These are phyloP conservation scores for Colletotrichum cordylinicola DNA, from an alignment of 2,329 filamentous ascomycete genomes.

Conservation along the genomic window DNA sequence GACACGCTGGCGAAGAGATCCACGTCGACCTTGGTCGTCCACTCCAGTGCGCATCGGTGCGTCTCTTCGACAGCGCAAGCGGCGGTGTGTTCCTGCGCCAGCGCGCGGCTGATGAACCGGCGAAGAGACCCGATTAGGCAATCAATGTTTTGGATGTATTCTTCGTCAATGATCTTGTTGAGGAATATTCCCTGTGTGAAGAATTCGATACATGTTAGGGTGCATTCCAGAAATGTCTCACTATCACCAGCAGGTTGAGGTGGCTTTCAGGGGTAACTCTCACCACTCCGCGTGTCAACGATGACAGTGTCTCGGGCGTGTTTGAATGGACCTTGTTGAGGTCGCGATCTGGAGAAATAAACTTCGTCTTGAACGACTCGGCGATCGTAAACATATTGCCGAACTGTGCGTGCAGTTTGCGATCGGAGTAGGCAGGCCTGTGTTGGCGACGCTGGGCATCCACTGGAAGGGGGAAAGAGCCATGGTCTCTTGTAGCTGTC, in stretches of 20 bases:
- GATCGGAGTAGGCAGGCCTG: conserved; percentile 10
- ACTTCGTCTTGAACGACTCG: background rate
- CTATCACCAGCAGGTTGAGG: background rate
- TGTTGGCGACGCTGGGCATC: background rate
- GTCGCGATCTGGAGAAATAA: background rate
- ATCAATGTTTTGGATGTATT: conserved; percentile 18
- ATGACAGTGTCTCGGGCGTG: conserved; percentile 20
- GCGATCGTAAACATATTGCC: conserved; percentile 16
- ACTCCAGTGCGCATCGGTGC: conserved; percentile 16
- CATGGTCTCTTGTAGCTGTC: conserved; percentile 19
- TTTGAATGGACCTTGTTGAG: conserved; percentile 19
- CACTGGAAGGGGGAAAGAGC: conserved; percentile 21
- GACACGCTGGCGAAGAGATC: conserved; percentile 19
- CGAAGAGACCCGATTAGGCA: conserved; percentile 10
- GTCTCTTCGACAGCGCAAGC: conserved; percentile 22
- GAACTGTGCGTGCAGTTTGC: background rate
- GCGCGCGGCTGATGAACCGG: conserved; percentile 12
- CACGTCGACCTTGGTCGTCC: conserved; percentile 1
- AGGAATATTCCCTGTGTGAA: conserved; percentile 16
- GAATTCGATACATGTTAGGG: background rate
- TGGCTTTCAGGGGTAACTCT: background rate
- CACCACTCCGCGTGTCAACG: conserved; percentile 21
- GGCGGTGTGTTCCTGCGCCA: conserved; percentile 4
- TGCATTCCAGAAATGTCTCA: conserved; percentile 2
- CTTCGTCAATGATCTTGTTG: conserved; percentile 22